phyloP scores from a whole-genome alignment of 768 basidiomycete species.

The Lanmaoa pseudosensibilis region DNA sequence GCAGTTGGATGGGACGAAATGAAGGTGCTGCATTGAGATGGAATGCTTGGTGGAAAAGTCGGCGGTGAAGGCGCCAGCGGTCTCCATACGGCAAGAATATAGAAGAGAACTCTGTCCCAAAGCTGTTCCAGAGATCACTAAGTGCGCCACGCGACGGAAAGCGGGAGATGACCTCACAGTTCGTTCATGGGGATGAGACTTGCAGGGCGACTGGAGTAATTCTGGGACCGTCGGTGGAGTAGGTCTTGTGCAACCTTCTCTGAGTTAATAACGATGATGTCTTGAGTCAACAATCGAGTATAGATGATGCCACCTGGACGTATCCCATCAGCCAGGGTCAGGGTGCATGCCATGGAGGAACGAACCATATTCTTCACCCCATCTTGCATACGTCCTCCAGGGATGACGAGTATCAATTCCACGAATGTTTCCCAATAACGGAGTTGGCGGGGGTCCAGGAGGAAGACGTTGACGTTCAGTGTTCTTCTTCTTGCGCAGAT shows the following conservation, averaged over 20 bases:
- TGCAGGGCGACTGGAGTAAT: conserved; percentile 27
- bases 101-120: conserved; percentile 26
- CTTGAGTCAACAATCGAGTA: conserved; percentile 23
- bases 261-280: conserved; percentile 27
- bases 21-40: conserved; percentile 24
- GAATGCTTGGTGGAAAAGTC: conserved; percentile 40
- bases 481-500: conserved; percentile 12
- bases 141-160: not conserved
- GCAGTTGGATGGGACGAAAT: conserved; percentile 36
- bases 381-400: conserved; percentile 24
- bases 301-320: conserved; percentile 24
- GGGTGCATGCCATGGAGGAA: not conserved
- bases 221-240: conserved; percentile 21
- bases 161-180: conserved; percentile 11
- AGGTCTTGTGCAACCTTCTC: conserved; percentile 27
- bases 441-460: conserved; percentile 24
- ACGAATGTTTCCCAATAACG: conserved; percentile 20
- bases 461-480: conserved; percentile 13
- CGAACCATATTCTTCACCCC: conserved; percentile 22
- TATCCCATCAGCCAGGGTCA: not conserved
- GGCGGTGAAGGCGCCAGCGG: conserved; percentile 31
- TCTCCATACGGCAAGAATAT: conserved; percentile 30
- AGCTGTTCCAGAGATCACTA: conserved; percentile 7
- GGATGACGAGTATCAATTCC: conserved; percentile 20
- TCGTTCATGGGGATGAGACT: conserved; percentile 16